Base-by-base conservation (phyloP, 768 basidiomycete genomes). In the Pulveroboletus sp. region DNA sequence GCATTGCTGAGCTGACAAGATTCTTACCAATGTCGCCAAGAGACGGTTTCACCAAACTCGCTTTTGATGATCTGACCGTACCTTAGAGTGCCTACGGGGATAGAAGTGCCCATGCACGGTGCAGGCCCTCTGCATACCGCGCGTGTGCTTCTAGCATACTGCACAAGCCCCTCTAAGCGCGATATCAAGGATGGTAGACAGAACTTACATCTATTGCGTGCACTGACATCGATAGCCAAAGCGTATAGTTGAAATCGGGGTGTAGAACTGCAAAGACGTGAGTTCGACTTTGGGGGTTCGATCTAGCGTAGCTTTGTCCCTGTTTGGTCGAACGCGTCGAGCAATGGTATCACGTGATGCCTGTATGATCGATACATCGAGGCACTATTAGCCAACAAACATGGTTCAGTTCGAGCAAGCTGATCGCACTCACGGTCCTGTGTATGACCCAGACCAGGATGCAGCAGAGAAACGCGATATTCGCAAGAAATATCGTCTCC, bases 381-480 rank as follows among this genome's bases (percentile, higher is more conserved):
- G 2, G 7, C 12, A 9, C n/a, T 37, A 24, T 21, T 8, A 24
- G n/a, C 18, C 35, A 18, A 37, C 31, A 39, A 38, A 12, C 32
- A 69, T 67, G 68, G 57, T 44, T 27, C 47, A 53, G 6, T 50
- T 43, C 39, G 51, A 61, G 15, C 21, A 32, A 27, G 30, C 46
- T 7, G 43, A 38, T 21, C 48, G 52, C 6, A 49, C 50, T 12
- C 35, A 46, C 61, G 73, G 71, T 43, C 67, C 77, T 15, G 71
- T 76, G 11, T 93, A 89, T 61, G 87, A 93, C 62, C 89, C 89
- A 9, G 87, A 93, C 65, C 90, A 93, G 63, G 79, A 92, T 71
- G 81, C 84, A 5, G 83, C 86, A 54, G 85, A 88, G 63, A 85
- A 86, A 66, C 82, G 91, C 55, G 74, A 75, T 36, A 71, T 93